Percentiles rank a stretch among this genome's conserved stretches.
phyloP scores from a whole-genome alignment of 2,329 filamentous ascomycete genomes.

The Botrytis galanthina region DNA sequence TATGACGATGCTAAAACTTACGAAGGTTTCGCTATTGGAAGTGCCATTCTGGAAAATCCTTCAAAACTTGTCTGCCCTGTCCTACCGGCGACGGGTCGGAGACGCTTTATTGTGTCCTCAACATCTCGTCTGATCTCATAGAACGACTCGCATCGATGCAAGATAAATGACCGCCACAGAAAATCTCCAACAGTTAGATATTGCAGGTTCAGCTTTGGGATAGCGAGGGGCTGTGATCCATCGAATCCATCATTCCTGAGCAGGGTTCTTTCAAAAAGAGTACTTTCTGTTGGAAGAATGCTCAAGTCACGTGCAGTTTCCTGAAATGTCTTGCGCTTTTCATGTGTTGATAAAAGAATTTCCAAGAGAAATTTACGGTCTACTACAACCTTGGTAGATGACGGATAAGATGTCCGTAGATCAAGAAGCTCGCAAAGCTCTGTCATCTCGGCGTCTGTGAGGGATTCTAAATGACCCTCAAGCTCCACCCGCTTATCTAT shows the following conservation, averaged over 20 bases:
- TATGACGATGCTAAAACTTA: slow-evolving; percentile 23
- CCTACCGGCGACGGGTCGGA: slow-evolving; percentile 66
- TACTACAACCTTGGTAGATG: slow-evolving; percentile 60
- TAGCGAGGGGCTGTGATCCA: slow-evolving; percentile 79
- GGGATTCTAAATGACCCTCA: slow-evolving; percentile 66
- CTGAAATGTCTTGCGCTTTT: slow-evolving; percentile 78
- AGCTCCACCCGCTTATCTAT: slow-evolving; percentile 80
- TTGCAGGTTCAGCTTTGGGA: slow-evolving; percentile 93
- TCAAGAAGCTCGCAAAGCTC: slow-evolving; percentile 68
- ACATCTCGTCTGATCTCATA: slow-evolving; percentile 92
- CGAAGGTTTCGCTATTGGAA: slow-evolving; percentile 80
- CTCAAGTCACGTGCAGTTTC: slow-evolving; percentile 69
- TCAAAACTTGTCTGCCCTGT: slow-evolving; percentile 70
- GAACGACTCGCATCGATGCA: slow-evolving; percentile 89
- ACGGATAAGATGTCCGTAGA: slow-evolving; percentile 80
- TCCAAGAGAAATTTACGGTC: slow-evolving; percentile 68
- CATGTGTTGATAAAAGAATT: slow-evolving; percentile 70
- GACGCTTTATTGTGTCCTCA: slow-evolving; percentile 73
- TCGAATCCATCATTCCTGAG: slow-evolving; percentile 83
- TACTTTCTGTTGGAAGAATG: slow-evolving; percentile 78
- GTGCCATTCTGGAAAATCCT: slow-evolving; percentile 87
- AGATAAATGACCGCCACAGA: slow-evolving; percentile 86
- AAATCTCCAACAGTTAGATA: slow-evolving; percentile 96
- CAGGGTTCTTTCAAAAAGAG: slow-evolving; percentile 76
- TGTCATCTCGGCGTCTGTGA: slow-evolving; percentile 73